Base-by-base conservation (phyloP, 768 basidiomycete genomes). In the Mycena venus region DNA sequence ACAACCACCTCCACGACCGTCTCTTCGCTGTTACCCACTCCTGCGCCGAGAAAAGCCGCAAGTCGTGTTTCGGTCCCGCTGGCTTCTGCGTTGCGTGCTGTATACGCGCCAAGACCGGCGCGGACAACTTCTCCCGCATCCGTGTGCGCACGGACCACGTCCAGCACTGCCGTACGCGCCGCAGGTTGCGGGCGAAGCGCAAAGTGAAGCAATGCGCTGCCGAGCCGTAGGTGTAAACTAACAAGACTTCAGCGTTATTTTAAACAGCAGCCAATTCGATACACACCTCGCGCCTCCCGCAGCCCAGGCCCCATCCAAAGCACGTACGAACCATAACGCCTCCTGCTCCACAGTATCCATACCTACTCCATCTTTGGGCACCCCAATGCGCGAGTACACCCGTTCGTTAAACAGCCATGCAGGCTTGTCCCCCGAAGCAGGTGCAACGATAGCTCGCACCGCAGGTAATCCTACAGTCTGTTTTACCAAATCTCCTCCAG, bases 401-500 rank as follows among this genome's bases (percentile, higher is more conserved):
- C 72, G 63, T 44, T 77, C 75, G 69, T 74, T 77, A 55, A 74
- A 77, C 27, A 77, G 19, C 75, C 75, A 77, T 14, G 19, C 32
- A 17, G 53, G 51, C 53, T 77, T 77, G 69, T 77, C 75, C 2
- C 72, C 72, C 12, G 69, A 34, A 34, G 58, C 59, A 49, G 75
- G 63, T 11, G 72, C 66, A 40, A 70, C 49, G 21, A 77, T 70
- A 10, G 72, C 69, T 11, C 72, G 69, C 27, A 77, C 75, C 6
- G 29, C 32, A 29, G 75, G 27, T 36, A 77, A 59, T 2, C 65
- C 66, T 27, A 56, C 53, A 11, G 55, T 40, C 17, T 70, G 58
- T 34, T 77, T 77, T 19, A 56, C 65, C 53, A 74, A 27, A 2
- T 77, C 75, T 34, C 71, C 64, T 31, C 65, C 69, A n/a, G 68